Evolutionary conservation across 1,284 basidiomycete genomes (phyloP), one percentile per base, ranked within the genome.

Genomic region (Tausonia pullulans): DNA sequence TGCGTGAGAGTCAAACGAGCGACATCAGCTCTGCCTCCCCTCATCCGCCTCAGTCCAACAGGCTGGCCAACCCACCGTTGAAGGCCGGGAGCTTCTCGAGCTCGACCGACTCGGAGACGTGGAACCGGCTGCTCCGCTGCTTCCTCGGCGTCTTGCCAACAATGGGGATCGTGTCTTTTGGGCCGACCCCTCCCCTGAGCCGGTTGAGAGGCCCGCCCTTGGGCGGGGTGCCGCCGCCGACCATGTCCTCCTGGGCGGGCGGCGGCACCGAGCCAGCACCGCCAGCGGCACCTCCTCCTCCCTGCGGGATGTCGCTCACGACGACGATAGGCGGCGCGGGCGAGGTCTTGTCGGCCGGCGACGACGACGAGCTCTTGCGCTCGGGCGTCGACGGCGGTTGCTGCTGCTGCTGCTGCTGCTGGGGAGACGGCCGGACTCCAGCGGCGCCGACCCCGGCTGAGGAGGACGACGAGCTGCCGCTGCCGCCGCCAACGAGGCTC

Each of bases 21-120:
- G 41, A 46, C 44, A 46, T 40, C 41, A 16, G 8, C 14, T 41
- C 43, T 9, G 7, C n/a, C 13, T 3, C 39, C 52, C 11, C n/a
- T 6, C 44, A 9, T 16, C 41, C n/a, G 41, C 10, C 16, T 10
- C n/a, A 41, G 27, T 43, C 50, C n/a, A 59, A 61, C 60, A 55
- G 53, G 39, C 62, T 11, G 46, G 8, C 5, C 8, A 44, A 82
- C 87, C 70, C 67, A 93, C 92, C 93, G 73, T 85, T 80, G 78
- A 98, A 98, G n/a, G 87, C 84, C 39, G 93, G 92, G 60, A 98
- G 81, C 72, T 89, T 87, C 75, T 98, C 92, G 68, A 99, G 90
- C 72, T 98, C 94, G 57, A 97, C 90, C 78, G 87, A 91, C 78
- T 98, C 95, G 4, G 88, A 91, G 67, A 96, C 88, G 67, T 98